Evolutionary conservation across 2,329 filamentous ascomycete species (phyloP).

Genomic region (Phaeosphaeria sp.): DNA sequence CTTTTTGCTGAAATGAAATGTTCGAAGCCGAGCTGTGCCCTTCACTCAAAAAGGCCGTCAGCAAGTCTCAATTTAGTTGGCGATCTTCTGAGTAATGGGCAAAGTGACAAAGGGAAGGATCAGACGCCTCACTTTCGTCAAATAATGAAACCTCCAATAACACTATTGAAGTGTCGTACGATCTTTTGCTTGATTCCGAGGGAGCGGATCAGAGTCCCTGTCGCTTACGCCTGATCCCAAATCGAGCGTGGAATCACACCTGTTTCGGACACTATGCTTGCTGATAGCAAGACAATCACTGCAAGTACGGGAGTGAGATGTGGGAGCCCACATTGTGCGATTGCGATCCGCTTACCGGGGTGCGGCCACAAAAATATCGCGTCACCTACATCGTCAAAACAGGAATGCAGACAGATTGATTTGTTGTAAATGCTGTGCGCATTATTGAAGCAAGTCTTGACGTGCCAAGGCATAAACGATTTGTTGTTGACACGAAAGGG

Average conservation of each 20-base stretch:
- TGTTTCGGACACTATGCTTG: constrained; percentile 10
- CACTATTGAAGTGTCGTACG: constrained; percentile 20
- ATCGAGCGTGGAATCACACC: constrained; percentile 16
- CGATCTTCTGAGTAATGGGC: constrained; percentile 11
- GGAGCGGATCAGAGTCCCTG: constrained; percentile 11
- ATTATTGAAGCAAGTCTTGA: not conserved
- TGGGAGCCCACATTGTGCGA: constrained; percentile 10
- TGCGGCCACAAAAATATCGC: no score
- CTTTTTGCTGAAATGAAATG: constrained; percentile 9
- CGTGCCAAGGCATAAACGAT: not conserved
- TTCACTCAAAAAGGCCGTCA: not conserved
- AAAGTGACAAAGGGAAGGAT: constrained; percentile 6
- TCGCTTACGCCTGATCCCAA: constrained; percentile 21
- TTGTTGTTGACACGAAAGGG: not conserved
- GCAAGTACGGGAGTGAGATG: constrained; percentile 18
- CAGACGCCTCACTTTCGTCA: constrained; percentile 3
- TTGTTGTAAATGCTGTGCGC: not conserved
- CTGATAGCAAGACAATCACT: constrained; percentile 14
- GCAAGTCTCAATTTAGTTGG: not conserved
- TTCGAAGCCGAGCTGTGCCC: constrained; percentile 1
- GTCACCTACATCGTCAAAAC: not conserved
- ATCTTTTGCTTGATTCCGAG: constrained; percentile 18
- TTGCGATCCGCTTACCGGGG: constrained; percentile 14
- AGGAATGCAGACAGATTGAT: not conserved
- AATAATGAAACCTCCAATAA: constrained; percentile 17